Base-by-base conservation (phyloP, 805 yeast species). In the Barnettozyma salicaria region DNA sequence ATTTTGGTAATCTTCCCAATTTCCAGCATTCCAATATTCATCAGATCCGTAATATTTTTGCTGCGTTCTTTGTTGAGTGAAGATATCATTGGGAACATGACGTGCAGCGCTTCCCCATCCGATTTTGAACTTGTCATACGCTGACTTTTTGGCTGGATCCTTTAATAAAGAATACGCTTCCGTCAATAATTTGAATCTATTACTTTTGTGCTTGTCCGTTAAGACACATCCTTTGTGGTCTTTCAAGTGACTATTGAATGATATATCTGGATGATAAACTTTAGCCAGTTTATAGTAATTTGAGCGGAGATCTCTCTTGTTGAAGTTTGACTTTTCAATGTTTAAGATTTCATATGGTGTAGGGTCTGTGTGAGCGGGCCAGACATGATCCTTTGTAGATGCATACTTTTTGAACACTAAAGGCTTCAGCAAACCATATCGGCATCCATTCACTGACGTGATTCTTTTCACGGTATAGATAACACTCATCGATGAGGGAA, bases 181-280 rank as follows among this genome's bases (percentile, higher is more conserved):
- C 6, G 73, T 65, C 1, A 78, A 53, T 31, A 64, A 55, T 47
- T 75, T 63, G 71, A 86, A 76, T 19, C 58, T 34, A 11, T 54
- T 56, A 17, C 27, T 44, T 41, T 67, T 70, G 38, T 47, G 54
- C 11, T 55, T 60, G 6, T 37, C 47, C 3, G 60, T 55, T 19
- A 73, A 55, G 5, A 44, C 41, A 11, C 47, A 31, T 5, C 70
- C 66, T 14, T 50, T 41, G 27, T 55, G 56, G 26, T 60, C 56
- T 7, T 55, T 23, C 4, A 46, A 31, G 1, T 58, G 46, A 0
- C 44, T 39, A 23, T 58, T 55, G 13, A 49, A 42, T 3, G 65
- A 49, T 3, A 70, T 55, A 53, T 88, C 97, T 0, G 97, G 96
- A 55, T 88, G 96, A 49, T 88, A 88, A 8, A 78, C 53, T 56